phyloP scores from a whole-genome alignment of 2,329 filamentous ascomycete genomes.

The Penicillium sclerotiorum region DNA sequence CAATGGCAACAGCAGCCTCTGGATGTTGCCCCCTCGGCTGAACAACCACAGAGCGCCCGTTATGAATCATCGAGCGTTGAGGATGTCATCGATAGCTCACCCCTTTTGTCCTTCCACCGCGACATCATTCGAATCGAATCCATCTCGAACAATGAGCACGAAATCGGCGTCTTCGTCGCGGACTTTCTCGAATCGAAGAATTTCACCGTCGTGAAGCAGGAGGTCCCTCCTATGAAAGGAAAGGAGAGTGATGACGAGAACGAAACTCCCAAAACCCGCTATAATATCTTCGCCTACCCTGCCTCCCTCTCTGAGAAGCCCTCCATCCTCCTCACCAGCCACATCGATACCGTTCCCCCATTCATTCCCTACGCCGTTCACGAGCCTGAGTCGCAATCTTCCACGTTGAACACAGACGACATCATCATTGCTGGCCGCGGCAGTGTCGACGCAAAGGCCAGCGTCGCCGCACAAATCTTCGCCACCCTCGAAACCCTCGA shows the following conservation, averaged over 20 bases:
- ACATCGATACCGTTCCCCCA: slow-evolving; percentile 72
- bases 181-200: slow-evolving; percentile 64
- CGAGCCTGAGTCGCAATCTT: slow-evolving; percentile 33
- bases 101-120: slow-evolving; percentile 72
- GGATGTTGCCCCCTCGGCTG: slow-evolving; percentile 5
- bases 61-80: slow-evolving; percentile 26
- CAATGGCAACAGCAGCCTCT: slow-evolving; percentile 23
- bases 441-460: slow-evolving; percentile 51
- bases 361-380: slow-evolving; percentile 55
- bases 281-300: slow-evolving; percentile 74
- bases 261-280: slow-evolving; percentile 47
- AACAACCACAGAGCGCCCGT: neutral
- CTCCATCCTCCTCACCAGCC: slow-evolving; percentile 60
- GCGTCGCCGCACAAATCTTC: slow-evolving; percentile 48
- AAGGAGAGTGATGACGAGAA: slow-evolving; percentile 10
- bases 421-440: slow-evolving; percentile 49
- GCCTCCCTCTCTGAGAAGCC: slow-evolving; percentile 16
- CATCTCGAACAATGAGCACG: slow-evolving; percentile 68
- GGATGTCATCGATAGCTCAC: slow-evolving; percentile 43
- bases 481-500: slow-evolving; percentile 50
- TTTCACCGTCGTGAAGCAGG: slow-evolving; percentile 66
- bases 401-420: slow-evolving; percentile 23
- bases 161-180: slow-evolving; percentile 69
- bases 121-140: slow-evolving; percentile 75
- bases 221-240: slow-evolving; percentile 23